These are phyloP conservation scores for Starmerella vaccinii DNA, from an alignment of 805 yeast species.

Conservation along the genomic window DNA sequence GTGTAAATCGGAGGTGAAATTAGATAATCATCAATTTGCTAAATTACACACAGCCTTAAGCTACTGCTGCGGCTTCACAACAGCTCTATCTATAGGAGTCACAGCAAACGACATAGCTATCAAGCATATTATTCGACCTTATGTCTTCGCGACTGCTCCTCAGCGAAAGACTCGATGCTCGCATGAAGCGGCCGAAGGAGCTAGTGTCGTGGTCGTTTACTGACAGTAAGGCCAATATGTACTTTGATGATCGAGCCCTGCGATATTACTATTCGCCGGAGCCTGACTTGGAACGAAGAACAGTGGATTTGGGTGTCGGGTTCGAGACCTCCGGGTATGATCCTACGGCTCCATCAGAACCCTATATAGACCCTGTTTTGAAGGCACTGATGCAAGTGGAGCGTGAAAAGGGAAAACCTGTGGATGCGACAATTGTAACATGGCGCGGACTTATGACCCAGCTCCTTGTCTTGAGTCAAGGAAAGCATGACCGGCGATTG, in stretches of 20 bases:
- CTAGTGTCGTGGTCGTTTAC: slow-evolving; percentile 51
- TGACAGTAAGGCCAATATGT: slow-evolving; percentile 35
- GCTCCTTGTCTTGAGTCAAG: slow-evolving; percentile 56
- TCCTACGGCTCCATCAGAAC: not conserved
- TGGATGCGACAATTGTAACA: slow-evolving; percentile 59
- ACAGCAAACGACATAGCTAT: not conserved
- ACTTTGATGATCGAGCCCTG: slow-evolving; percentile 43
- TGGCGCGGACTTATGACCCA: slow-evolving; percentile 79
- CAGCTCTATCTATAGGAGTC: too few species aligned
- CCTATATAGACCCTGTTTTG: slow-evolving; percentile 49
- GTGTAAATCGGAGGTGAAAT: too few species aligned
- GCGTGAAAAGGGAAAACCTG: slow-evolving; percentile 34
- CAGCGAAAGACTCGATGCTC: slow-evolving; percentile 35
- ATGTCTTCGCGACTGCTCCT: slow-evolving; percentile 23
- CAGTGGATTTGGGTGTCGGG: slow-evolving; percentile 55
- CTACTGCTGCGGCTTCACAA: too few species aligned
- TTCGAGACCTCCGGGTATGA: slow-evolving; percentile 45
- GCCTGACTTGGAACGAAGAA: slow-evolving; percentile 43
- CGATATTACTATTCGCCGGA: slow-evolving; percentile 78
- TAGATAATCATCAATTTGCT: too few species aligned
- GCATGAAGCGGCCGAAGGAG: slow-evolving; percentile 80
- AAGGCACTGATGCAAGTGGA: slow-evolving; percentile 50
- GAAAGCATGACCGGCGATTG: slow-evolving; percentile 28
- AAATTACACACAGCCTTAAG: too few species aligned
- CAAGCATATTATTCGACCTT: not conserved